Evolutionary conservation across 2,329 filamentous ascomycete genomes (phyloP), one percentile per base, ranked within the genome.

Genomic region (Chaetothyriales sp.): DNA sequence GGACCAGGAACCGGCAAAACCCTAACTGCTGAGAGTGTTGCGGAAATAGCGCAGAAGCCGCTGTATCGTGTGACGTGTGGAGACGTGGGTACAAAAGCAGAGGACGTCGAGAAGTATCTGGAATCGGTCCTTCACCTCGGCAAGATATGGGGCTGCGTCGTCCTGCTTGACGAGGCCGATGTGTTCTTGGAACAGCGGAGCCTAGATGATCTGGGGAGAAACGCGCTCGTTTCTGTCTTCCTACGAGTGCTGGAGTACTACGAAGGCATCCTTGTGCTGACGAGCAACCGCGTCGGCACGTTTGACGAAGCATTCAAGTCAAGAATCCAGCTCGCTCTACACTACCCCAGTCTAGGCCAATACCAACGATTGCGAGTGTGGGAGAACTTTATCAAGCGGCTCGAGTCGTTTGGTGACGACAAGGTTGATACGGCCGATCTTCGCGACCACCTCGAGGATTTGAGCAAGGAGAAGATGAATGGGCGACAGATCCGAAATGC

Each of bases 231-330:
- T 1, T 62, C 60, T 20, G 54, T 66, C 18, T 69, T 71, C 60
- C 56, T 69, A 9, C 63, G 64, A 15, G 60, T 64, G 13, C 58
- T 71, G 10, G 63, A 67, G 53, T 66, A 64, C 54, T 65, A 66
- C 57, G 59, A 70, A 54, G 71, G 70, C 6, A 70, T 73, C 47
- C 63, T 74, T 37, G 70, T 75, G 53, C 62, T 73, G 10, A 72
- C 70, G 4, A 70, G 67, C 4, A 75, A 75, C 57, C 81, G 87
- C 1, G 85, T 92, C 1, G 69, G 82, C 70, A 89, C 85, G 0
- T 92, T 95, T 61, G 89, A 95, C 61, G 86, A 92, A 57, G 89
- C 88, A 0, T 94, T 94, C 73, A 85, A 92, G 65, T 86, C 81
- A 6, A 80, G 89, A 19, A 94, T 94, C 56, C 87, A 94, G 65